These are phyloP conservation scores for Verbena officinalis DNA, from an alignment of 257 asterid species.

Conservation along the genomic window DNA sequence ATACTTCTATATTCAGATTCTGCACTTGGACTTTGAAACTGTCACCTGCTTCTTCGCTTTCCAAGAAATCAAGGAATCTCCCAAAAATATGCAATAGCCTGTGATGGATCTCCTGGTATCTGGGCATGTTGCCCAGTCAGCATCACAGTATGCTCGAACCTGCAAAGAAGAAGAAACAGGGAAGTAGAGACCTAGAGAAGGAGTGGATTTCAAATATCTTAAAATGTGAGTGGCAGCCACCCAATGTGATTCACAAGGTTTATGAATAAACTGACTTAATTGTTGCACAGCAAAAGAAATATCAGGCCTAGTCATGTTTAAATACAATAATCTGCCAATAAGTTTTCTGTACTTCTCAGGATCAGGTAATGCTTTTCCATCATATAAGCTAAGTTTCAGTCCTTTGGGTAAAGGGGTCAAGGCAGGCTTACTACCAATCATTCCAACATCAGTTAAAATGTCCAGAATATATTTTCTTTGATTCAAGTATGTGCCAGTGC, in stretches of 20 bases:
- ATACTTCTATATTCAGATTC: slow-evolving; percentile 3
- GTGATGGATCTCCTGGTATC: neutral
- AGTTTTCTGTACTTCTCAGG: neutral
- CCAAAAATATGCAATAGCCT: slow-evolving; percentile 2
- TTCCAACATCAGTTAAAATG: neutral
- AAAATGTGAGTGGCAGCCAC: neutral
- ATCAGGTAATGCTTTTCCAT: neutral
- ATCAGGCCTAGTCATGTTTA: neutral
- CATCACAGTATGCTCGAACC: slow-evolving; percentile 1
- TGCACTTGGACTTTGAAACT: neutral
- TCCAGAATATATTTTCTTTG: slow-evolving; percentile 1
- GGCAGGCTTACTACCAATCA: neutral
- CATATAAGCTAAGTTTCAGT: neutral
- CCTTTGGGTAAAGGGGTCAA: neutral
- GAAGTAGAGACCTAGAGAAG: neutral
- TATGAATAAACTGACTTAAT: neutral
- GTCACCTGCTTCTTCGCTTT: slow-evolving; percentile 4
- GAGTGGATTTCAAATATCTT: neutral
- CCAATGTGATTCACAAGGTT: neutral
- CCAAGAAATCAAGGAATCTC: slow-evolving; percentile 5
- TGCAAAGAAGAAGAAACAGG: too few relatives aligned
- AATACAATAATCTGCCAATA: neutral
- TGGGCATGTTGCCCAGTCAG: neutral
- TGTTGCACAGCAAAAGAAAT: neutral
- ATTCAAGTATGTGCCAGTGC: neutral